These are phyloP conservation scores for Medicago truncatula DNA, from an alignment of 306 rosid genomes.

Conservation along the genomic window MtrunA17r5.0-ANR NC_053043.1:43215001-43215500, in stretches of 20 bases:
- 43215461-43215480: no score
- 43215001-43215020: conserved; percentile 9
- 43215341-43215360: no score
- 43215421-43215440: no score
- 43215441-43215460: no score
- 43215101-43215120: background rate
- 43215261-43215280: background rate
- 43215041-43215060: background rate
- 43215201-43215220: conserved; percentile 34
- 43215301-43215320: no score
- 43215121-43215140: background rate
- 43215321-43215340: no score
- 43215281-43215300: conserved; percentile 31
- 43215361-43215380: no score
- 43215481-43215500: no score
- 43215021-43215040: background rate
- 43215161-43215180: conserved; percentile 26
- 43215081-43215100: no score
- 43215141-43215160: conserved; percentile 6
- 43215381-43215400: no score
- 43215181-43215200: conserved; percentile 22
- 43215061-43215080: conserved; percentile 4
- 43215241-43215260: background rate
- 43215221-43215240: conserved; percentile 36
- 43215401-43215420: no score